Evolutionary conservation across 1,284 basidiomycete species (phyloP).

Genomic region (Peniophora sp.): DNA sequence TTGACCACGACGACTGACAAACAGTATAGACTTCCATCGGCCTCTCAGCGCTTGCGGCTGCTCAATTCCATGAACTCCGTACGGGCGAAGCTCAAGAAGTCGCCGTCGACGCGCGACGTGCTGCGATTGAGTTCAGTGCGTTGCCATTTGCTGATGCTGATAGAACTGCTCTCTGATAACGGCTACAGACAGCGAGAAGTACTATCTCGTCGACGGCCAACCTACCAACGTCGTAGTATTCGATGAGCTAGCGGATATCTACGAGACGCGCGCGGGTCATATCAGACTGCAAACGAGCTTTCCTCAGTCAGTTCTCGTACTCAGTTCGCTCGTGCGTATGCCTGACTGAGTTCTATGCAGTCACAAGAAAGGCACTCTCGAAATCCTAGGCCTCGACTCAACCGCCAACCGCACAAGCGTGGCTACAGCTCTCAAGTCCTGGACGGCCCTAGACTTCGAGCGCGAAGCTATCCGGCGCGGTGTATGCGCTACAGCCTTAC

Average conservation of each 20-base stretch:
- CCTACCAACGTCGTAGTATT: slow-evolving; percentile 28
- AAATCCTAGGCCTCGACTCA: slow-evolving; percentile 33
- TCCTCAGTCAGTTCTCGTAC: slow-evolving; percentile 47
- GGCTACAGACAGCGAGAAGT: slow-evolving; percentile 40
- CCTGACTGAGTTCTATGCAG: slow-evolving; percentile 21
- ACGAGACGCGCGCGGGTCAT: slow-evolving; percentile 42
- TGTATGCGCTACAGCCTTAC: slow-evolving; percentile 47
- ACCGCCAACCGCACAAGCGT: slow-evolving; percentile 31
- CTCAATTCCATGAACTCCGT: slow-evolving; percentile 39
- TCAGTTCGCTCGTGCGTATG: neutral
- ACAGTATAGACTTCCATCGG: slow-evolving; percentile 38
- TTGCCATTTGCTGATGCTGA: slow-evolving; percentile 8
- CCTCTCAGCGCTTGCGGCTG: slow-evolving; percentile 44
- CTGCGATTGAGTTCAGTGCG: slow-evolving; percentile 52
- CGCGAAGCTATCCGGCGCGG: slow-evolving; percentile 33
- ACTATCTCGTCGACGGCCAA: slow-evolving; percentile 37
- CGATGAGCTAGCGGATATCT: slow-evolving; percentile 47
- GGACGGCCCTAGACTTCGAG: slow-evolving; percentile 47
- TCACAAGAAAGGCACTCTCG: slow-evolving; percentile 43
- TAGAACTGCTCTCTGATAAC: neutral
- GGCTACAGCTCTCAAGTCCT: slow-evolving; percentile 29
- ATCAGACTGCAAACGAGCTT: slow-evolving; percentile 61
- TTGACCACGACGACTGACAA: neutral
- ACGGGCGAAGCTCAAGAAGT: slow-evolving; percentile 42
- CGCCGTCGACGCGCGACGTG: slow-evolving; percentile 46